Conservation (phyloP, 2,329 filamentous ascomycete species). For the Phialophora tarda region DNA sequence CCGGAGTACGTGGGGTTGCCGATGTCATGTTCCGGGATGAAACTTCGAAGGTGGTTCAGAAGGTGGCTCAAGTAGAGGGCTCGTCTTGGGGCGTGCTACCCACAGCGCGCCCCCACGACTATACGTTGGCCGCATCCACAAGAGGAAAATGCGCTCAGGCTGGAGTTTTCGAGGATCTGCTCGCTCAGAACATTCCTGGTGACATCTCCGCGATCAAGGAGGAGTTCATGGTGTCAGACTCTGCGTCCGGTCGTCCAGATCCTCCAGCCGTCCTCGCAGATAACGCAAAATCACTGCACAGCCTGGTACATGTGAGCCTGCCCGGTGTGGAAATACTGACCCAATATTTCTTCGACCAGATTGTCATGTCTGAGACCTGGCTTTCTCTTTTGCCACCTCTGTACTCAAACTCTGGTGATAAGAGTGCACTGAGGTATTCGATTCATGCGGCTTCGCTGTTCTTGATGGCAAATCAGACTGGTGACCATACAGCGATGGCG, state of each 20-base stretch:
- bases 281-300: background rate
- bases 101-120: background rate
- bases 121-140: background rate
- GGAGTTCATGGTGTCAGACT: background rate
- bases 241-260: background rate
- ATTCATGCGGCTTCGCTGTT: slow-evolving; percentile 4
- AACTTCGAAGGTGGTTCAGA: slow-evolving; percentile 1
- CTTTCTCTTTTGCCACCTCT: slow-evolving; percentile 12
- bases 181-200: background rate
- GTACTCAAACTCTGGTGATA: background rate
- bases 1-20: background rate
- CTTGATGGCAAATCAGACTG: background rate
- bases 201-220: background rate
- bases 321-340: slow-evolving; percentile 3
- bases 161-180: background rate
- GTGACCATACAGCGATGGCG: background rate
- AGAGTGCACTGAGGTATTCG: background rate
- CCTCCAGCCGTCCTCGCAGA: background rate
- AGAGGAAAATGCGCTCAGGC: background rate
- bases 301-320: background rate
- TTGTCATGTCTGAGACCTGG: slow-evolving; percentile 11
- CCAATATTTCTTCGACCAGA: slow-evolving; percentile 6
- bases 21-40: slow-evolving; percentile 10
- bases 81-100: background rate
- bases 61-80: background rate